Conservation (phyloP, 2,329 filamentous ascomycete species). For the Cladosporium colombiae region DNA sequence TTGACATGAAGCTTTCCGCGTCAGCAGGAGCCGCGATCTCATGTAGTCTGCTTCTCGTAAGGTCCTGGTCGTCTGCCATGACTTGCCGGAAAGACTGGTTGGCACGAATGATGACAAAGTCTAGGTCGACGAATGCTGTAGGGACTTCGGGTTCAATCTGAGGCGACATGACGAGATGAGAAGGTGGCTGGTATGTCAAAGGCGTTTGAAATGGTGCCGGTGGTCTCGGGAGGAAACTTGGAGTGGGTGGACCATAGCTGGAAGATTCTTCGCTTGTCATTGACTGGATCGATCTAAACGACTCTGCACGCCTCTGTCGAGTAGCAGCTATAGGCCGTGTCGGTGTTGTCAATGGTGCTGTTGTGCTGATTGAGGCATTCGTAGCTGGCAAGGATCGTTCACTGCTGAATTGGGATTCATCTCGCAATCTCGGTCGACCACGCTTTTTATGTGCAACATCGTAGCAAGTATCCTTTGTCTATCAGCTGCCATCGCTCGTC, state of each 20-base stretch:
- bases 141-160: conserved; percentile 28
- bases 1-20: conserved; percentile 44
- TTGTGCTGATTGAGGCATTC: not conserved
- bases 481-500: conserved; percentile 9
- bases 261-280: conserved; percentile 35
- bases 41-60: conserved; percentile 43
- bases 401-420: conserved; percentile 51
- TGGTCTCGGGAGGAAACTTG: conserved; percentile 25
- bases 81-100: conserved; percentile 48
- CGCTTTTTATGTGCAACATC: conserved; percentile 87
- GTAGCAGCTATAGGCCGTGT: conserved; percentile 30
- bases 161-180: not conserved
- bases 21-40: conserved; percentile 48
- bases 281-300: conserved; percentile 36
- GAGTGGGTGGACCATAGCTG: conserved; percentile 24
- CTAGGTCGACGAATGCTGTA: conserved; percentile 49
- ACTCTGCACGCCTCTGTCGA: conserved; percentile 35
- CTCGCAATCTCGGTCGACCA: conserved; percentile 73
- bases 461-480: conserved; percentile 68
- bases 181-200: conserved; percentile 10
- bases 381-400: conserved; percentile 22
- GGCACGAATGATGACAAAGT: conserved; percentile 49
- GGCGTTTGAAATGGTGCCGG: conserved; percentile 13
- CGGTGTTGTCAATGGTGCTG: conserved; percentile 14
- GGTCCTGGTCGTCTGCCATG: conserved; percentile 41